Evolutionary conservation across 2,329 filamentous ascomycete species (phyloP).

Genomic region (Diplodia intermedia): DNA sequence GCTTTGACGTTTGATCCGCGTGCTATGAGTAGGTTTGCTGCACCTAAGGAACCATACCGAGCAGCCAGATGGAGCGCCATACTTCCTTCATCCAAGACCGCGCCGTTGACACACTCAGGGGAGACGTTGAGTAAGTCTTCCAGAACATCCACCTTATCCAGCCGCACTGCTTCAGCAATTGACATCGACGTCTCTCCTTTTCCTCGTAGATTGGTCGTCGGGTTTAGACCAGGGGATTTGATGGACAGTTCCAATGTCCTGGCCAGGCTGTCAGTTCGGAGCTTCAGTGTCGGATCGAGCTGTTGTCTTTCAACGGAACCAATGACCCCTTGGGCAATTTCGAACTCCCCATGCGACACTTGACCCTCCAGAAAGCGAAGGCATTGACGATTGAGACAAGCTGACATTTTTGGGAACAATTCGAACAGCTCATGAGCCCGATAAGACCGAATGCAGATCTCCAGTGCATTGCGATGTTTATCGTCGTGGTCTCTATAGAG

Average conservation of each 20-base stretch:
- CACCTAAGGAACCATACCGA: not conserved
- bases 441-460: not conserved
- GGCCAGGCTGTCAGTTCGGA: too few relatives aligned
- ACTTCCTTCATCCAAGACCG: accelerated
- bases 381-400: not conserved
- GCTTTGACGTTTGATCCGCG: not conserved
- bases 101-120: not conserved
- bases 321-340: too few relatives aligned
- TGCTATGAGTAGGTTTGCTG: not conserved
- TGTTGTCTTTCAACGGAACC: too few relatives aligned
- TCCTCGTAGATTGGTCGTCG: not conserved
- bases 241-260: too few relatives aligned
- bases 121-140: not conserved
- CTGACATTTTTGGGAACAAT: accelerated
- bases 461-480: not conserved
- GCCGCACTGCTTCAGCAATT: accelerated
- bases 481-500: not conserved
- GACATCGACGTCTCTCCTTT: not conserved
- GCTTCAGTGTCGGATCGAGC: too few relatives aligned
- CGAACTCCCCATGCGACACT: too few relatives aligned
- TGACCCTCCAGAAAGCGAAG: too few relatives aligned
- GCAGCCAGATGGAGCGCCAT: not conserved
- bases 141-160: not conserved
- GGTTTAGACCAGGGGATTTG: too few relatives aligned
- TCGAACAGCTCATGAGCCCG: not conserved